These are phyloP conservation scores for Haplosporangium sp. DNA, from an alignment of 371 early-diverging fungal genomes.

Conservation along the genomic window DNA sequence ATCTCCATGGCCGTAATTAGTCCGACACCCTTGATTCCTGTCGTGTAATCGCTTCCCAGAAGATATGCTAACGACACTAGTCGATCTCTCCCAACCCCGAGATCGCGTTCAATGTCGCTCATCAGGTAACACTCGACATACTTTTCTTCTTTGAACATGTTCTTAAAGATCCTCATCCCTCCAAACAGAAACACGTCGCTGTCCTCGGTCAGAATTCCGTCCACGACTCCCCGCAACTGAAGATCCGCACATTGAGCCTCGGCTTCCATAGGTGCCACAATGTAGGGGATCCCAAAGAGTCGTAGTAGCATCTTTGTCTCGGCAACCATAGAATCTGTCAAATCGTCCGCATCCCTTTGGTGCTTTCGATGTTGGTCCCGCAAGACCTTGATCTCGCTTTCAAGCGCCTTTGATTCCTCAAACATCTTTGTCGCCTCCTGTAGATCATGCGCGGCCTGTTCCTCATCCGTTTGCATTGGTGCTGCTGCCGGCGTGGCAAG, in stretches of 20 bases:
- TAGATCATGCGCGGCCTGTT: conserved; percentile 63
- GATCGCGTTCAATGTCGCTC: conserved; percentile 72
- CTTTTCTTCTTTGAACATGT: conserved; percentile 94
- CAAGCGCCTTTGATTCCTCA: conserved; percentile 60
- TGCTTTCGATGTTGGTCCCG: conserved; percentile 66
- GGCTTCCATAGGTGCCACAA: conserved; percentile 97
- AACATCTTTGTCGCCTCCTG: conserved; percentile 60
- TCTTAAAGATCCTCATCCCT: conserved; percentile 88
- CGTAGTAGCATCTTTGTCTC: conserved; percentile 82
- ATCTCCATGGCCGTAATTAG: conserved; percentile 94
- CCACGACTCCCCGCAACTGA: conserved; percentile 75
- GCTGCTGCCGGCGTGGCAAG: conserved; percentile 8
- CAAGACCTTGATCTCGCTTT: conserved; percentile 70
- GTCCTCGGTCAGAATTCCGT: conserved; percentile 99
- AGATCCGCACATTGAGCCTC: conserved; percentile 98
- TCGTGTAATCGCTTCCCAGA: conserved; percentile 98
- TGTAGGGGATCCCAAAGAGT: conserved; percentile 96
- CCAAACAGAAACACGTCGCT: conserved; percentile 99
- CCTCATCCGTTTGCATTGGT: conserved; percentile 57
- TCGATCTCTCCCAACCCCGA: conserved; percentile 77
- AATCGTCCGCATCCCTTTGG: conserved; percentile 72
- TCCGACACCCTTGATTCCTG: conserved; percentile 96
- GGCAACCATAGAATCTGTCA: conserved; percentile 77
- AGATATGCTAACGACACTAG: conserved; percentile 91
- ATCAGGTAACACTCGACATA: conserved; percentile 86